Percentiles rank a stretch among this genome's conserved stretches.
Conservation (phyloP, 371 early-diverging fungal genomes). For the Mucor racemosus region DNA sequence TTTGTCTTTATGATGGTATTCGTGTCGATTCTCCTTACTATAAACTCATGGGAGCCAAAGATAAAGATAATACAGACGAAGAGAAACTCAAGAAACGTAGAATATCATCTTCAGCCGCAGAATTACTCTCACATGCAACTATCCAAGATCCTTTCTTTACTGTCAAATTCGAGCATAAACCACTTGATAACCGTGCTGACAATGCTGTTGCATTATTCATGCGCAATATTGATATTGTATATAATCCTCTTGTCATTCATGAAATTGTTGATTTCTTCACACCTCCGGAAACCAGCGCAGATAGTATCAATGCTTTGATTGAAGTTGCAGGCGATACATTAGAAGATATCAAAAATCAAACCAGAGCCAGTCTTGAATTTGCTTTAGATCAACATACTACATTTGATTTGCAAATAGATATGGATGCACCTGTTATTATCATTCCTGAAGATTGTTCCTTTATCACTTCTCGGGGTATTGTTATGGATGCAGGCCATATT, state of each 20-base stretch:
- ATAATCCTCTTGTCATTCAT: slow-evolving; percentile 81
- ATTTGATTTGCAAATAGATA: slow-evolving; percentile 88
- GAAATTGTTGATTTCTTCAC: slow-evolving; percentile 84
- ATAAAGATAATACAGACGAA: slow-evolving; percentile 38
- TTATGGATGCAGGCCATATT: slow-evolving; percentile 94
- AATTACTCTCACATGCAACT: slow-evolving; percentile 14
- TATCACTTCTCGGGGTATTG: slow-evolving; percentile 69
- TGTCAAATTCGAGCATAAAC: slow-evolving; percentile 84
- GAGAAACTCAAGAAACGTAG: slow-evolving; percentile 12
- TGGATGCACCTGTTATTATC: slow-evolving; percentile 97
- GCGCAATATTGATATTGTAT: slow-evolving; percentile 90
- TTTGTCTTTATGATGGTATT: slow-evolving; percentile 83
- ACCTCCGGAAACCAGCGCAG: slow-evolving; percentile 80
- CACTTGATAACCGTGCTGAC: slow-evolving; percentile 88
- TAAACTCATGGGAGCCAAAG: slow-evolving; percentile 83
- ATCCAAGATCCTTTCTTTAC: slow-evolving; percentile 79
- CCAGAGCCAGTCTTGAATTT: slow-evolving; percentile 84
- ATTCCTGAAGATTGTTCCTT: slow-evolving; percentile 86
- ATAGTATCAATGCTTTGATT: slow-evolving; percentile 73
- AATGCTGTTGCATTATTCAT: slow-evolving; percentile 83
- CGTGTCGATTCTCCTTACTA: slow-evolving; percentile 79
- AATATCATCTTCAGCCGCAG: slow-evolving; percentile 30
- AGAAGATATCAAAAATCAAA: slow-evolving; percentile 90
- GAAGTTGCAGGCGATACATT: slow-evolving; percentile 90
- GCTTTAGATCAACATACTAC: slow-evolving; percentile 91